These are phyloP conservation scores for Colletotrichum lindemuthianum DNA, from an alignment of 2,329 filamentous ascomycete genomes.

Conservation along the genomic window DNA sequence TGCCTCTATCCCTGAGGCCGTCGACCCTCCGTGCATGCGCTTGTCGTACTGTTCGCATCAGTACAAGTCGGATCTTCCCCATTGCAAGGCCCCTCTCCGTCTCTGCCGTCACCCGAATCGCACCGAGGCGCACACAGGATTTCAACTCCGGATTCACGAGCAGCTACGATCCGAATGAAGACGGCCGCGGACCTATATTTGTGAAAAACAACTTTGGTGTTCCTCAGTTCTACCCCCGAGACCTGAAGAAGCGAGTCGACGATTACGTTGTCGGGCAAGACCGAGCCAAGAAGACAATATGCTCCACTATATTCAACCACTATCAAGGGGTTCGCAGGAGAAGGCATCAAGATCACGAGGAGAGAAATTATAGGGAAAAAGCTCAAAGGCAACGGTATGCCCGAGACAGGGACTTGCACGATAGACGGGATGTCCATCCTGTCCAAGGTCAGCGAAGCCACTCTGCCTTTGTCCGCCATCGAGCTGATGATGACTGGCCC, in stretches of 20 bases:
- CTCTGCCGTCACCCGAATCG: conserved; percentile 39
- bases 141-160: conserved; percentile 68
- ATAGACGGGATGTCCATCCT: conserved; percentile 72
- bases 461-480: conserved; percentile 42
- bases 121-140: conserved; percentile 56
- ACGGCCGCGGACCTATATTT: conserved; percentile 71
- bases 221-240: conserved; percentile 70
- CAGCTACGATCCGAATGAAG: conserved; percentile 65
- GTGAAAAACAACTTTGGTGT: conserved; percentile 66
- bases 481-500: conserved; percentile 46
- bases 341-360: conserved; percentile 78
- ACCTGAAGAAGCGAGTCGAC: conserved; percentile 90
- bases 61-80: background rate
- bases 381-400: conserved; percentile 76
- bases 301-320: conserved; percentile 94
- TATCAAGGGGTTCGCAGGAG: conserved; percentile 88
- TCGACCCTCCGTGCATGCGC: conserved; percentile 31
- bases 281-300: conserved; percentile 91
- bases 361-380: conserved; percentile 68
- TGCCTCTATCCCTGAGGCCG: conserved; percentile 33
- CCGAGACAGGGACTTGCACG: conserved; percentile 70
- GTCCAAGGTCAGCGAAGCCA: conserved; percentile 74
- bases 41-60: conserved; percentile 20
- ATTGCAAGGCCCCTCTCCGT: conserved; percentile 41
- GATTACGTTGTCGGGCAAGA: conserved; percentile 97